These are phyloP conservation scores for Botryotinia convoluta DNA, from an alignment of 2,329 filamentous ascomycete genomes.

Conservation along the genomic window DNA sequence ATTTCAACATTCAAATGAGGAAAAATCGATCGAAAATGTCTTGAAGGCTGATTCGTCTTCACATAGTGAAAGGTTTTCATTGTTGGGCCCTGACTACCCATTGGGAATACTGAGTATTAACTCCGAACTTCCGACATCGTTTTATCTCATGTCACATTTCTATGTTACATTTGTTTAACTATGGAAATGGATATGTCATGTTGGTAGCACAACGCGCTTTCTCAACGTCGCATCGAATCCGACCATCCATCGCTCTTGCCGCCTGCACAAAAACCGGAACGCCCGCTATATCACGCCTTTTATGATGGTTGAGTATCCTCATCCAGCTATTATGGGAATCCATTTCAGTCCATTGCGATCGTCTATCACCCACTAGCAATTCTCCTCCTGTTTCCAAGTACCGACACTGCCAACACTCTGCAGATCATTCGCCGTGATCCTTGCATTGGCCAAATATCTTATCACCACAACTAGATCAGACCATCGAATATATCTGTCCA, in stretches of 20 bases:
- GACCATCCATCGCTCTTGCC: background rate
- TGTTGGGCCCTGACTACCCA: background rate
- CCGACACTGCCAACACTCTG: background rate
- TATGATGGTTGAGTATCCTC: background rate
- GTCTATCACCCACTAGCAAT: background rate
- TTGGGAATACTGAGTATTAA: background rate
- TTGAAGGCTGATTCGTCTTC: background rate
- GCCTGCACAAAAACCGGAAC: background rate
- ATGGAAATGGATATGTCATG: background rate
- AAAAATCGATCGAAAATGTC: background rate
- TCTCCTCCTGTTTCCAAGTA: background rate
- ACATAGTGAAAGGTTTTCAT: background rate
- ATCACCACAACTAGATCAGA: background rate
- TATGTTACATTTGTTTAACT: background rate
- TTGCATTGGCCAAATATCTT: background rate
- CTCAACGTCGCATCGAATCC: background rate
- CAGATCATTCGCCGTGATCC: background rate
- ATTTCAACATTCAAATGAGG: background rate
- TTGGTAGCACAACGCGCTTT: background rate
- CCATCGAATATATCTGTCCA: background rate
- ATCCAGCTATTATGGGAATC: background rate
- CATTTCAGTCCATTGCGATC: background rate
- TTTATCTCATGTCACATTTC: slow-evolving; percentile 1
- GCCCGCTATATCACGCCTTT: background rate
- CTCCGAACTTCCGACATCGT: background rate